A percentile compares a stretch with the other conserved stretches of the same genome.
Conservation (phyloP, 2,329 filamentous ascomycete genomes). For the Pseudomassariella vexata region DNA sequence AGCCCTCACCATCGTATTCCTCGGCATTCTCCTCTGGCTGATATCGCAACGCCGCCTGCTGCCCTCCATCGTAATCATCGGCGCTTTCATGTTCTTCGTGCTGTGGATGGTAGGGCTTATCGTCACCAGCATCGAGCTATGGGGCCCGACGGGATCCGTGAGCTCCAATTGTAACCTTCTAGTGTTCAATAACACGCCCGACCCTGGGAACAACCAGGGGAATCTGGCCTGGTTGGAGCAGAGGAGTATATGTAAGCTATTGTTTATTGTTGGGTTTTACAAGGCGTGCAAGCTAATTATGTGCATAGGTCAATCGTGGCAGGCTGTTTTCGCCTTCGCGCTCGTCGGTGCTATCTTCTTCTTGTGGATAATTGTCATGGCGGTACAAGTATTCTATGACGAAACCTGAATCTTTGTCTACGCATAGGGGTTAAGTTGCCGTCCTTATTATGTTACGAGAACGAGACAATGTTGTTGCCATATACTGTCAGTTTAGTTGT, state of each 20-base stretch:
- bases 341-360: conserved; percentile 55
- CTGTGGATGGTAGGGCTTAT: conserved; percentile 64
- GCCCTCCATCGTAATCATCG: conserved; percentile 56
- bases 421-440: no score
- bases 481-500: background rate
- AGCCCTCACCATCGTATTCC: conserved; percentile 58
- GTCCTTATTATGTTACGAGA: no score
- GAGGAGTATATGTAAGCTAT: conserved; percentile 51
- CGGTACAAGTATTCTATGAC: conserved; percentile 54
- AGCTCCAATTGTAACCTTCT: conserved; percentile 52
- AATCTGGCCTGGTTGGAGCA: conserved; percentile 62
- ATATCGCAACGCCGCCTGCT: conserved; percentile 57
- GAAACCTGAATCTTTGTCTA: conserved; percentile 7
- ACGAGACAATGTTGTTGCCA: background rate
- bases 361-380: conserved; percentile 65
- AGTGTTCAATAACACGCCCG: conserved; percentile 46
- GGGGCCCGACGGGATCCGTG: conserved; percentile 54
- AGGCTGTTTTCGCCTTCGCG: conserved; percentile 58
- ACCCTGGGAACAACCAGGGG: conserved; percentile 39
- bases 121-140: conserved; percentile 56
- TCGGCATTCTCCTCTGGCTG: conserved; percentile 57
- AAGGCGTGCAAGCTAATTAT: no score
- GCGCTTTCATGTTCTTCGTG: conserved; percentile 60
- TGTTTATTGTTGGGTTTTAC: background rate
- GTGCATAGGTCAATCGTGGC: conserved; percentile 59